Evolutionary conservation across 768 basidiomycete genomes (phyloP), one percentile per base, ranked within the genome.

Genomic region (Pulveroboletus ravenelii): DNA sequence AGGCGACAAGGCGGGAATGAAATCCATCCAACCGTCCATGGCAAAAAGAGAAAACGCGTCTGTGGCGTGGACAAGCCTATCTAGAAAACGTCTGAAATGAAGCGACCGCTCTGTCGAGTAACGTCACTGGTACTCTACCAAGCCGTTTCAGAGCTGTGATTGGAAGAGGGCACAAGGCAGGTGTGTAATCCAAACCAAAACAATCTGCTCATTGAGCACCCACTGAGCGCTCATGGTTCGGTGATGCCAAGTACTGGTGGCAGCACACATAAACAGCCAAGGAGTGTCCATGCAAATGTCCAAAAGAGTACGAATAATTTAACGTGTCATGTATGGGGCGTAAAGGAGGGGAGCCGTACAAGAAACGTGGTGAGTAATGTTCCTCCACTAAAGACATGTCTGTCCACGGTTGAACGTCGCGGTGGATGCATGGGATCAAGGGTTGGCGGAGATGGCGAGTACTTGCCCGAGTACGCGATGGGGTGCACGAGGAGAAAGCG

Each of bases 1-100:
- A 30, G 34, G 41, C 8, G 31, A 41, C 48, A 37, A 12, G 32
- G 53, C 60, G 60, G 60, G 60, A 59, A 62, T 59, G 60, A 61
- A 48, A 23, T 15, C 41, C 23, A 10, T 23, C 32, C 32, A 23
- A n/a, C n/a, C n/a, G 13, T 41, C 39, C 15, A 45, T 27, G 35
- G 20, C 20, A 46, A 36, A 32, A 46, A 13, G 9, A 37, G 46
- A n/a, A 9, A 36, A n/a, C 17, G 37, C 43, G 38, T 38, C 42
- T 30, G 46, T 7, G 25, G 17, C n/a, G 58, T 41, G 32, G 54
- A 54, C 42, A 14, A 27, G 25, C 25, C 25, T 27, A 27, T 27
- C 25, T 27, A 27, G 2, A 27, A 27, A 6, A 27, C 20, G 25
- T 27, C 25, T 27, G 25, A 27, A 27, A 27, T 27, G 25, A 27